Percentiles rank a stretch among this genome's conserved stretches.
These are phyloP conservation scores for Fusarium sp. DNA, from an alignment of 2,329 filamentous ascomycete species.

Conservation along the genomic window DNA sequence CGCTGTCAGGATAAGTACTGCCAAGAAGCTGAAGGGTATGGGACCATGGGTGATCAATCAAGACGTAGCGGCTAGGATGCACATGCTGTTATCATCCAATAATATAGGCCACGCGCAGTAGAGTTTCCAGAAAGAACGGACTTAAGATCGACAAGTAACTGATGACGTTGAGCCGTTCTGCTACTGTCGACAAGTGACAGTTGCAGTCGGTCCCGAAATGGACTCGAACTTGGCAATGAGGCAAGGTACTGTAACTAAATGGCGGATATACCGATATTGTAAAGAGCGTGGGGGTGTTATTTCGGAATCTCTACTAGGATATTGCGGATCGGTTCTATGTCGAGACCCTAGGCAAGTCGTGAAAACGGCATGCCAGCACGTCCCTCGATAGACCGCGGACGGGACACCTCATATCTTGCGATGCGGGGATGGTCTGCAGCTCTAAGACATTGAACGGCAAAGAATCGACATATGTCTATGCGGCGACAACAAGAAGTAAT, in stretches of 20 bases:
- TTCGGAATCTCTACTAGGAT: slow-evolving; percentile 9
- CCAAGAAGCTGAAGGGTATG: slow-evolving; percentile 1
- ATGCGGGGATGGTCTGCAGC: slow-evolving; percentile 35
- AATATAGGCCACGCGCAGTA: neutral
- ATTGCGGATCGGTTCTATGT: neutral
- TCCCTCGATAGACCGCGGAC: slow-evolving; percentile 12
- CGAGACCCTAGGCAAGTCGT: neutral
- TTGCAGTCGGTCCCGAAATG: slow-evolving; percentile 9
- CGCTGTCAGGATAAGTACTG: neutral
- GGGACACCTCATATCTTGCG: slow-evolving; percentile 19
- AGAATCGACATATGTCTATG: slow-evolving; percentile 3
- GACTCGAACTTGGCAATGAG: neutral
- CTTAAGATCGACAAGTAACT: slow-evolving; percentile 12
- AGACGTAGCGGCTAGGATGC: neutral
- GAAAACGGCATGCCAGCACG: slow-evolving; percentile 2
- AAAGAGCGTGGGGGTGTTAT: slow-evolving; percentile 27
- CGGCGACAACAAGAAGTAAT: slow-evolving; percentile 23
- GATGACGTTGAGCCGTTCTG: slow-evolving; percentile 22
- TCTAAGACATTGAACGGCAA: slow-evolving; percentile 32
- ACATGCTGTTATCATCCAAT: slow-evolving; percentile 4
- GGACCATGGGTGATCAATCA: slow-evolving; percentile 7
- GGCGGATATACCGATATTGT: neutral
- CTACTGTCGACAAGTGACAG: slow-evolving; percentile 10
- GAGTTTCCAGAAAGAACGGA: slow-evolving; percentile 21
- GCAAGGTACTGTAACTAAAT: no score